phyloP scores from a whole-genome alignment of 2,329 filamentous ascomycete genomes.

The Colletotrichum chrysophilum region DNA sequence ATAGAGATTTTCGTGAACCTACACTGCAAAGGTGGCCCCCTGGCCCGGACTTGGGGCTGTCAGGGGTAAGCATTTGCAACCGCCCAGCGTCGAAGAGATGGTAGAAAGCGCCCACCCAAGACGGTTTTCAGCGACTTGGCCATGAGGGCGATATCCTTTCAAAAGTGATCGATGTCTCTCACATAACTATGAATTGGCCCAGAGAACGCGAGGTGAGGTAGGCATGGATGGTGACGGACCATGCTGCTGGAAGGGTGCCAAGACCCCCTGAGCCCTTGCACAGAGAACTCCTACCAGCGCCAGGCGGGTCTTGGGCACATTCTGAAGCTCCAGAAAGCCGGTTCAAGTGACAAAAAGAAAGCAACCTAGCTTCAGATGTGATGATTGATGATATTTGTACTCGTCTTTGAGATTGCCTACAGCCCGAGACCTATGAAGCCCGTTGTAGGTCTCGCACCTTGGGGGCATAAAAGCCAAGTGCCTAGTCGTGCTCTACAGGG shows the following conservation, averaged over 20 bases:
- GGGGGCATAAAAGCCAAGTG: neutral
- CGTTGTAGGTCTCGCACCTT: neutral
- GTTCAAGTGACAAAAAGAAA: neutral
- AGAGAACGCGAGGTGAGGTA: neutral
- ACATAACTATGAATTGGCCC: fast-evolving
- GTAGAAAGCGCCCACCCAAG: no score
- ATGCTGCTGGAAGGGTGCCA: neutral
- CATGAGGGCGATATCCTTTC: neutral
- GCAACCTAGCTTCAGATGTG: neutral
- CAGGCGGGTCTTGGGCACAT: neutral
- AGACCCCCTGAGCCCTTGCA: neutral
- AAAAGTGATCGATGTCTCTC: neutral
- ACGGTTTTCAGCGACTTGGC: neutral
- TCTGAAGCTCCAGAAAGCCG: neutral
- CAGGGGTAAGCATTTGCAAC: neutral
- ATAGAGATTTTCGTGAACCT: neutral
- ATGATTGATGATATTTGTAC: neutral
- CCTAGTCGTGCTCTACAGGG: neutral
- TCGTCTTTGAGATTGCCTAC: neutral
- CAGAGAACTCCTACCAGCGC: neutral
- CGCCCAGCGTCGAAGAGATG: neutral
- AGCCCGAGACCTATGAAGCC: neutral
- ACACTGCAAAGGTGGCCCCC: neutral
- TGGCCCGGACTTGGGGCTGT: neutral
- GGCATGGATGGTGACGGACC: neutral